These are phyloP conservation scores for Glycyrrhiza uralensis DNA, from an alignment of 306 rosid species.

Conservation along the genomic window DNA sequence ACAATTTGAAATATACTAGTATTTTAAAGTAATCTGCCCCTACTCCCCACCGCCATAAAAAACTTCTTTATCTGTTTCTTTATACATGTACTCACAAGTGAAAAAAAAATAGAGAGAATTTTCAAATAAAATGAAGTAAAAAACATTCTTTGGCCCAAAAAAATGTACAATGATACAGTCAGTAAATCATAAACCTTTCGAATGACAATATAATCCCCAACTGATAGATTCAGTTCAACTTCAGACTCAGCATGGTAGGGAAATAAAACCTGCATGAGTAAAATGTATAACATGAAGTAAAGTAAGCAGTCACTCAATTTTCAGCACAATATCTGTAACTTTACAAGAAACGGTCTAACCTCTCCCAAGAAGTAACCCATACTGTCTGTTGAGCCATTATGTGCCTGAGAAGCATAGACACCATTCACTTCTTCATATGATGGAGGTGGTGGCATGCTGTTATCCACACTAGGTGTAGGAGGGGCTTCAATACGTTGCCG, in stretches of 20 bases:
- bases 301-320: slow-evolving; percentile 10
- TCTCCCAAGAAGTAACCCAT: slow-evolving; percentile 91
- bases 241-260: slow-evolving; percentile 81
- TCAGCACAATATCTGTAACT: neutral
- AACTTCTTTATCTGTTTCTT: neutral
- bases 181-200: slow-evolving; percentile 64
- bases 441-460: slow-evolving; percentile 80
- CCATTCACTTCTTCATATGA: slow-evolving; percentile 87
- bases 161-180: neutral
- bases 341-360: slow-evolving; percentile 47
- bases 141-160: neutral
- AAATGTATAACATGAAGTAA: slow-evolving; percentile 10
- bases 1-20: neutral
- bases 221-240: slow-evolving; percentile 73
- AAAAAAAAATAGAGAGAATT: neutral
- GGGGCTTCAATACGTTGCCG: slow-evolving; percentile 92
- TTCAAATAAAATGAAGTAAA: neutral
- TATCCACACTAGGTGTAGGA: slow-evolving; percentile 63
- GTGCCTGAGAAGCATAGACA: slow-evolving; percentile 63
- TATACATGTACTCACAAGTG: neutral
- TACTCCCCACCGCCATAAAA: neutral
- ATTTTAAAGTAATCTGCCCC: neutral
- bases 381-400: slow-evolving; percentile 68
- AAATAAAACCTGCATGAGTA: slow-evolving; percentile 63
- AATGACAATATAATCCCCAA: slow-evolving; percentile 83